Conservation (phyloP, 2,329 filamentous ascomycete genomes). For the Orbilia quercus region DNA sequence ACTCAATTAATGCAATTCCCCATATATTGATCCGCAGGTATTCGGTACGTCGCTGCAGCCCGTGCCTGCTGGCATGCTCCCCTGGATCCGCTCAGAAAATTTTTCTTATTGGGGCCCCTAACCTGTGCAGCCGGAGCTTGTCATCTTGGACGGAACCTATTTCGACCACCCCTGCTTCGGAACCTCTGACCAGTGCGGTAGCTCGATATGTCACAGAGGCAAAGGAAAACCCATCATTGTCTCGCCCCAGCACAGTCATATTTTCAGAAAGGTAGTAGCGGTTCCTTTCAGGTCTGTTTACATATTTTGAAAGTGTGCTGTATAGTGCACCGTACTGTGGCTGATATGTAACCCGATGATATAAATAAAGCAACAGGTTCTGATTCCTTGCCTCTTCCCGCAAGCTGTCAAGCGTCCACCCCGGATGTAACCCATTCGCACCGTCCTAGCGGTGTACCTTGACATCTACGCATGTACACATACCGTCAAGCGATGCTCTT, state of each 20-base stretch:
- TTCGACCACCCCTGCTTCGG: slow-evolving; percentile 33
- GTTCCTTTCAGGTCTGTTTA: background rate
- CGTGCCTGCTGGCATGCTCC: background rate
- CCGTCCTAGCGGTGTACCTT: background rate
- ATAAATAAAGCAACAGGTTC: slow-evolving; percentile 44
- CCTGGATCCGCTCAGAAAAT: slow-evolving; percentile 13
- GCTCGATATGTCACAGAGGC: slow-evolving; percentile 11
- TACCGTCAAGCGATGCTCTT: background rate
- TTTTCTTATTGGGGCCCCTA: slow-evolving; percentile 31
- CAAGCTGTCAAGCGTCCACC: background rate
- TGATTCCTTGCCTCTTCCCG: background rate
- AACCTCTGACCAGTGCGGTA: slow-evolving; percentile 41
- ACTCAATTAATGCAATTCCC: background rate
- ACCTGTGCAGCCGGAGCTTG: slow-evolving; percentile 35
- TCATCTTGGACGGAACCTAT: slow-evolving; percentile 36
- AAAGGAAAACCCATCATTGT: slow-evolving; percentile 19
- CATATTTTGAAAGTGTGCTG: slow-evolving; percentile 17
- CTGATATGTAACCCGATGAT: slow-evolving; percentile 40
- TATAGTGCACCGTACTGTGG: no score
- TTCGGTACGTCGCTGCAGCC: slow-evolving; percentile 16
- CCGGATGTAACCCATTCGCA: slow-evolving; percentile 4
- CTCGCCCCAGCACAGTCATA: background rate
- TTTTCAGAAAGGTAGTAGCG: background rate
- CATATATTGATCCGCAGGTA: slow-evolving; percentile 26
- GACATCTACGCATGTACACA: no score